Conservation (phyloP, 2,329 filamentous ascomycete genomes). For the Apiospora arundinis region DNA sequence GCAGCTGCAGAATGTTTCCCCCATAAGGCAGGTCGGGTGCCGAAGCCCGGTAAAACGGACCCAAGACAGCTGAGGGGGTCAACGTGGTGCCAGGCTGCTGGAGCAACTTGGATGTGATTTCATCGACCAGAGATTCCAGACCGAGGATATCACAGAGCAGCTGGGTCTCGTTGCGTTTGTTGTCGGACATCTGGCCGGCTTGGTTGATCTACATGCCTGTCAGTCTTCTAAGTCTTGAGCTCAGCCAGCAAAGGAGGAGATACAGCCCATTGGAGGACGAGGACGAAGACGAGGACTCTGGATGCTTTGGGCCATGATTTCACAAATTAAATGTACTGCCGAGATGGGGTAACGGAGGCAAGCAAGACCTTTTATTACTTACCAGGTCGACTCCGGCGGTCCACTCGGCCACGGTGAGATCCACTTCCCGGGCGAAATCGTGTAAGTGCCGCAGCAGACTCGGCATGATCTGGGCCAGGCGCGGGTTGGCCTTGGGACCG, state of each 20-base stretch:
- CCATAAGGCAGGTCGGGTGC: constrained; percentile 75
- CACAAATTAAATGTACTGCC: not conserved
- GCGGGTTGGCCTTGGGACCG: constrained; percentile 72
- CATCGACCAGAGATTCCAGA: constrained; percentile 80
- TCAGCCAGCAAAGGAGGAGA: no score
- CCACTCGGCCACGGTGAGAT: constrained; percentile 84
- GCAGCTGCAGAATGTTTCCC: constrained; percentile 65
- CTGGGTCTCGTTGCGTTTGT: constrained; percentile 71
- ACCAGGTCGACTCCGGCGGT: constrained; percentile 68
- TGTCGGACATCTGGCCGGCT: constrained; percentile 67
- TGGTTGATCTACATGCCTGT: constrained; percentile 61
- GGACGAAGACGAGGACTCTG: no score
- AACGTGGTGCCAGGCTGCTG: constrained; percentile 49
- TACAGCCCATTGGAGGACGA: no score
- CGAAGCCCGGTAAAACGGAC: constrained; percentile 82
- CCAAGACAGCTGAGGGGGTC: constrained; percentile 81
- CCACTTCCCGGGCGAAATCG: constrained; percentile 80
- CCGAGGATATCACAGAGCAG: constrained; percentile 72
- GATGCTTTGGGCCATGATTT: no score
- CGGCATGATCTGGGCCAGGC: constrained; percentile 71
- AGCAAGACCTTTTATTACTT: constrained; percentile 32
- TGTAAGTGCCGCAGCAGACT: constrained; percentile 77
- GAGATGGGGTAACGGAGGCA: not conserved
- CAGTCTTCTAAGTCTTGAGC: not conserved
- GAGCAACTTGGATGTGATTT: constrained; percentile 73